Conservation (phyloP, 176 grass and related monocot genomes). For the Elymus sibiricus region DNA sequence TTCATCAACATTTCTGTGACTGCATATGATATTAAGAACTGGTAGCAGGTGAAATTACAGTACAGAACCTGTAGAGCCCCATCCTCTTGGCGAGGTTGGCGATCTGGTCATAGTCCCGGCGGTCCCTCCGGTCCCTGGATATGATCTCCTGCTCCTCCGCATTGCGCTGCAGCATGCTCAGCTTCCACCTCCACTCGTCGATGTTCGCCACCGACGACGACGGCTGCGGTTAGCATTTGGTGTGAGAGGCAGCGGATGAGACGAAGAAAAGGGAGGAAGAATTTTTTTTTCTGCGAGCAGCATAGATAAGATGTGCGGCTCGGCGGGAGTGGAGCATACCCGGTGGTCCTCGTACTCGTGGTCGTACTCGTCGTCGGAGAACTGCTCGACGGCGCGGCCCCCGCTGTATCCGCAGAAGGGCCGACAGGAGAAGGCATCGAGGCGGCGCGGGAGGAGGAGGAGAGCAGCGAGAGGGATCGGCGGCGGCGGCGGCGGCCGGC, state of each 20-base stretch:
- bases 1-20: neutral
- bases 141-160: slow-evolving; percentile 89
- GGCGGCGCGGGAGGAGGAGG: slow-evolving; percentile 23
- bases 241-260: neutral
- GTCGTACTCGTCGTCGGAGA: slow-evolving; percentile 93
- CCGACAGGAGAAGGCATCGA: slow-evolving; percentile 18
- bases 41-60: neutral
- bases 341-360: slow-evolving; percentile 84
- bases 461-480: slow-evolving; percentile 37
- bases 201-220: slow-evolving; percentile 92
- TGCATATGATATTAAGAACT: neutral
- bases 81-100: slow-evolving; percentile 76
- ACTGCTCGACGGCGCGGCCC: slow-evolving; percentile 72
- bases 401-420: slow-evolving; percentile 23
- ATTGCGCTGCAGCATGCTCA: slow-evolving; percentile 79
- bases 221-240: slow-evolving; percentile 34
- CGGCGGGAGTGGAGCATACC: slow-evolving; percentile 29
- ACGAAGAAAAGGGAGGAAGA: neutral
- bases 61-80: slow-evolving; percentile 74
- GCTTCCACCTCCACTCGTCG: slow-evolving; percentile 99
- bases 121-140: slow-evolving; percentile 84
- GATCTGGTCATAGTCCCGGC: slow-evolving; percentile 87
- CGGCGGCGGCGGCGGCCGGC: slow-evolving; percentile 7
- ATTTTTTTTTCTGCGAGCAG: neutral
- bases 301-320: neutral